A percentile compares a stretch with the other conserved stretches of the same genome.
Conservation (phyloP, 257 asterid species). For the Solanum paucissectum region DNA sequence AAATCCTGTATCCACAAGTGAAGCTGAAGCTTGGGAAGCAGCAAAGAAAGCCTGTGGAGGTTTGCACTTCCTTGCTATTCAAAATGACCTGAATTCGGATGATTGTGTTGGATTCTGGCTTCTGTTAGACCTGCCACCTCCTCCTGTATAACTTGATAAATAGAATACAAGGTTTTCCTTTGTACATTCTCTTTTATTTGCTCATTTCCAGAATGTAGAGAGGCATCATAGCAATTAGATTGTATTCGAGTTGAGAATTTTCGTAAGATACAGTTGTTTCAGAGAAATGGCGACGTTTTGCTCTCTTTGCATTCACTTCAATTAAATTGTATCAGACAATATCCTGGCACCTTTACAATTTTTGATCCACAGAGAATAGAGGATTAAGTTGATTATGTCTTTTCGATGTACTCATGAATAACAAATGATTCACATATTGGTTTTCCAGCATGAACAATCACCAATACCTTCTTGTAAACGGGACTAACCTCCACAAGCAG, state of each 20-base stretch:
- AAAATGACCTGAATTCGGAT: constrained; percentile 71
- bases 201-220: neutral
- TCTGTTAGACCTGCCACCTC: constrained; percentile 80
- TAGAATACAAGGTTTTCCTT: neutral
- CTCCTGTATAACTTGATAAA: constrained; percentile 47
- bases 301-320: neutral
- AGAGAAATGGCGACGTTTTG: neutral
- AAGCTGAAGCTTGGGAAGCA: constrained; percentile 98
- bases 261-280: neutral
- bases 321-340: neutral
- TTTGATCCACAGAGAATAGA: neutral
- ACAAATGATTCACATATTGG: neutral
- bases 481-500: neutral
- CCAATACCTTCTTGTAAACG: neutral
- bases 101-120: constrained; percentile 90
- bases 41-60: constrained; percentile 81
- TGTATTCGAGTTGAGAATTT: neutral
- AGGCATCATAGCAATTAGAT: neutral
- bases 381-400: neutral
- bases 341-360: neutral
- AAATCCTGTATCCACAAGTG: constrained; percentile 49
- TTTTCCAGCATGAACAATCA: neutral
- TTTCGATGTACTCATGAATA: neutral
- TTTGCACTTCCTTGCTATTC: constrained; percentile 85
- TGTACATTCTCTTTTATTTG: neutral